A percentile compares a stretch with the other conserved stretches of the same genome.
Evolutionary conservation across 371 early-diverging fungal species (phyloP).

Genomic region (Rhizopus delemar): DNA sequence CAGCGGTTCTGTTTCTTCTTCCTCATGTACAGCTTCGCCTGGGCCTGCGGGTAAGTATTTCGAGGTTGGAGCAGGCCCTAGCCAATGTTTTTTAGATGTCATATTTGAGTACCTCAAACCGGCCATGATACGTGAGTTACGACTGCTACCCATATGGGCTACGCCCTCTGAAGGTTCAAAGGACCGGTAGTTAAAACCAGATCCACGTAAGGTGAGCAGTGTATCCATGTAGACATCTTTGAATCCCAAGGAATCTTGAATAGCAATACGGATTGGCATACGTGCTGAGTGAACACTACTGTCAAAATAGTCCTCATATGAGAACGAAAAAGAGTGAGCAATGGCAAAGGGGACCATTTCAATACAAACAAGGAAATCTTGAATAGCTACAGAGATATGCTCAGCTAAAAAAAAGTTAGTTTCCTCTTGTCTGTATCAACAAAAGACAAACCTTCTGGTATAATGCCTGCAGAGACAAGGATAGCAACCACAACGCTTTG

Average conservation of each 20-base stretch:
- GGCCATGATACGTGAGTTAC: slow-evolving; percentile 70
- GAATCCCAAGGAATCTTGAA: slow-evolving; percentile 81
- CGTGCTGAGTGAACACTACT: slow-evolving; percentile 69
- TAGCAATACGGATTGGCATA: slow-evolving; percentile 75
- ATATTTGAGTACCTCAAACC: slow-evolving; percentile 77
- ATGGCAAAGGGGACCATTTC: slow-evolving; percentile 88
- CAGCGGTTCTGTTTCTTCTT: slow-evolving; percentile 30
- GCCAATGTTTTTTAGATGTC: slow-evolving; percentile 78
- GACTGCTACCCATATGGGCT: slow-evolving; percentile 58
- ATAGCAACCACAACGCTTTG: slow-evolving; percentile 89
- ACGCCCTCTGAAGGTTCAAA: slow-evolving; percentile 80
- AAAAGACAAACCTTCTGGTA: slow-evolving; percentile 62
- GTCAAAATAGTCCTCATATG: slow-evolving; percentile 74
- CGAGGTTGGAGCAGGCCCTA: slow-evolving; percentile 55
- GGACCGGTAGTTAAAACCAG: slow-evolving; percentile 74
- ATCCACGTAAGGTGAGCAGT: slow-evolving; percentile 74
- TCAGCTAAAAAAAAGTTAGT: slow-evolving; percentile 44
- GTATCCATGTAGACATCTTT: slow-evolving; percentile 85
- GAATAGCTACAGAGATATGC: slow-evolving; percentile 84
- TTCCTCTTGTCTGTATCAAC: neutral
- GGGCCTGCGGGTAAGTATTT: slow-evolving; percentile 27
- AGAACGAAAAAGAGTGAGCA: slow-evolving; percentile 82
- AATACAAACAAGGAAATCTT: slow-evolving; percentile 90
- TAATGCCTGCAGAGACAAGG: slow-evolving; percentile 72
- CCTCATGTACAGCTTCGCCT: slow-evolving; percentile 44